Conservation (phyloP, 2,329 filamentous ascomycete genomes). For the Ophiostoma montium region DNA sequence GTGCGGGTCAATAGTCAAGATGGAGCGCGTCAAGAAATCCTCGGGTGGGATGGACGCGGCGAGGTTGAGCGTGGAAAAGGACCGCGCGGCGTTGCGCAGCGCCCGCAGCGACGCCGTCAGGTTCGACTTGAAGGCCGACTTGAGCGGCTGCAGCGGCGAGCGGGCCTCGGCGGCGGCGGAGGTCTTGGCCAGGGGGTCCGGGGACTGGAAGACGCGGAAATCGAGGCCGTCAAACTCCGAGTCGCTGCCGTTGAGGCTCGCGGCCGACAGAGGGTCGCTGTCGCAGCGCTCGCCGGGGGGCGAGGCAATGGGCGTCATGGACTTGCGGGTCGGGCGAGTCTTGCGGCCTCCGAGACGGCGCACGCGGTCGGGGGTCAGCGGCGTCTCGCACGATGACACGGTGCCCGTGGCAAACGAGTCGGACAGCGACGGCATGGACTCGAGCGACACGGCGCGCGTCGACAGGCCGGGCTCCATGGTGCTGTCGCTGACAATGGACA, state of each 20-base stretch:
- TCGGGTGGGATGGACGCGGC: constrained; percentile 50
- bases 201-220: constrained; percentile 31
- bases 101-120: constrained; percentile 52
- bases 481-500: constrained; percentile 14
- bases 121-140: constrained; percentile 53
- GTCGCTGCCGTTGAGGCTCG: not conserved
- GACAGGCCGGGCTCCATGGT: constrained; percentile 37
- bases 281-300: constrained; percentile 33
- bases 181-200: constrained; percentile 10
- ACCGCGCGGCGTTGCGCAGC: constrained; percentile 48
- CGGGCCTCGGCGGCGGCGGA: constrained; percentile 4
- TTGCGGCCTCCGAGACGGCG: constrained; percentile 23
- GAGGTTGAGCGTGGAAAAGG: constrained; percentile 48
- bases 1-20: constrained; percentile 51
- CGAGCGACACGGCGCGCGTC: constrained; percentile 41
- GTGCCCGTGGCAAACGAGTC: constrained; percentile 38
- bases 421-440: constrained; percentile 46
- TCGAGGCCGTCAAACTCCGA: constrained; percentile 31
- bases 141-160: constrained; percentile 31
- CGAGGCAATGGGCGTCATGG: constrained; percentile 40
- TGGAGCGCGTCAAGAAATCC: constrained; percentile 52
- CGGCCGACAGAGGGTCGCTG: constrained; percentile 38
- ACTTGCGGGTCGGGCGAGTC: constrained; percentile 30
- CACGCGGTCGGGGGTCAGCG: constrained; percentile 29
- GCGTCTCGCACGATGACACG: constrained; percentile 24